Conservation (phyloP, 225 moss, liverwort and hornwort species). For the Sphagnum contortum region DNA sequence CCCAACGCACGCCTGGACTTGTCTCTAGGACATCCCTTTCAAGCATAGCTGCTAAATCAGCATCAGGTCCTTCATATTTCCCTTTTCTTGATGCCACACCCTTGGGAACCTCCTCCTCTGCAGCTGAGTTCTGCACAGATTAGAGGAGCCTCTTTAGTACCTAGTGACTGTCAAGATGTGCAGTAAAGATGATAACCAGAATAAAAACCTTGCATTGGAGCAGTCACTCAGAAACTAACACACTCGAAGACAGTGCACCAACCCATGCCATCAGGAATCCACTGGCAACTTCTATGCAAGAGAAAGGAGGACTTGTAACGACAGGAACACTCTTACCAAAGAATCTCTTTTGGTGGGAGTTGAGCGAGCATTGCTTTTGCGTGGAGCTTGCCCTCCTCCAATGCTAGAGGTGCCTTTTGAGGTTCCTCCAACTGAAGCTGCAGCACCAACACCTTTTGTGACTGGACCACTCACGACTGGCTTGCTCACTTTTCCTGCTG, state of each 20-base stretch:
- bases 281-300: too few species aligned
- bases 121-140: conserved; percentile 50
- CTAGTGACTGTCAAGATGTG: too few species aligned
- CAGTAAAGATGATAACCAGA: too few species aligned
- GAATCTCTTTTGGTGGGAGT: conserved; percentile 86
- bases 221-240: too few species aligned
- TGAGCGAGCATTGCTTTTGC: conserved; percentile 64
- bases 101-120: conserved; percentile 82
- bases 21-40: conserved; percentile 98
- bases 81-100: conserved; percentile 56
- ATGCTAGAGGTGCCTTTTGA: conserved; percentile 36
- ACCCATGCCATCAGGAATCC: too few species aligned
- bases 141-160: too few species aligned
- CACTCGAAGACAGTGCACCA: too few species aligned
- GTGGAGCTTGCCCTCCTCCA: conserved; percentile 32
- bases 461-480: conserved; percentile 34
- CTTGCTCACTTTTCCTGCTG: conserved; percentile 47
- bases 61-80: conserved; percentile 96
- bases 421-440: conserved; percentile 27
- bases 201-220: too few species aligned
- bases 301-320: too few species aligned
- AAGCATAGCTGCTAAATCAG: conserved; percentile 95
- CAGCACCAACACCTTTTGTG: conserved; percentile 43
- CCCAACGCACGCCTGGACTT: conserved; percentile 99
- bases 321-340: conserved; percentile 32